Conservation (phyloP, 805 yeast species). For the Lipomyces kockii region DNA sequence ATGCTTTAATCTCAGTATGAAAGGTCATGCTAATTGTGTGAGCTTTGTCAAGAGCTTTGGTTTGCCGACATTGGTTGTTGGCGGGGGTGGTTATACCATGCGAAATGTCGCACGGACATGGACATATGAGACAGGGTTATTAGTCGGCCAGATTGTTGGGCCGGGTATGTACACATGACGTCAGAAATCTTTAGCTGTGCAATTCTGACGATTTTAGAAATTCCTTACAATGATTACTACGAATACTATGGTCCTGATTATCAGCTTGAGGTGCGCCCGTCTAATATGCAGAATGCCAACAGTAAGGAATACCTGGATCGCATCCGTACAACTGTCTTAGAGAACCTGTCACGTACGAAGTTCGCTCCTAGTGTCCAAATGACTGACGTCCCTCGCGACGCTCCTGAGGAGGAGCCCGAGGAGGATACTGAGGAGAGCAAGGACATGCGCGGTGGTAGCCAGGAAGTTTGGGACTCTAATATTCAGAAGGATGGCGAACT, state of each 20-base stretch:
- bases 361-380: conserved; percentile 97
- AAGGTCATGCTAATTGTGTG: conserved; percentile 96
- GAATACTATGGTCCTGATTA: conserved; percentile 98
- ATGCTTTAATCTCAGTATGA: conserved; percentile 87
- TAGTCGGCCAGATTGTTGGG: conserved; percentile 60
- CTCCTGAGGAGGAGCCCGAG: conserved; percentile 75
- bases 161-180: conserved; percentile 48
- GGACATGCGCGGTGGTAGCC: conserved; percentile 91
- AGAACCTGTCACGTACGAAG: conserved; percentile 84
- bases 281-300: conserved; percentile 96
- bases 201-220: conserved; percentile 48
- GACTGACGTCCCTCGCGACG: conserved; percentile 84
- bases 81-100: conserved; percentile 99
- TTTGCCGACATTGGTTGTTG: conserved; percentile 85
- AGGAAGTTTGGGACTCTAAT: conserved; percentile 75
- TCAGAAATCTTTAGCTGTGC: no score
- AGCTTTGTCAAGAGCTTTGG: conserved; percentile 86
- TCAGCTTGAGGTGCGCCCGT: conserved; percentile 89
- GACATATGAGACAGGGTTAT: conserved; percentile 89
- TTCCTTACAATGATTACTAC: conserved; percentile 93
- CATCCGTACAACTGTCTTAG: conserved; percentile 73
- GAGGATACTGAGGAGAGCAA: conserved; percentile 76
- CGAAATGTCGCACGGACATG: conserved; percentile 92
- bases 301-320: conserved; percentile 89
- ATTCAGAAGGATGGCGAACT: conserved; percentile 73